These are phyloP conservation scores for Ambrosiella cleistominuta DNA, from an alignment of 2,329 filamentous ascomycete genomes.

Conservation along the genomic window DNA sequence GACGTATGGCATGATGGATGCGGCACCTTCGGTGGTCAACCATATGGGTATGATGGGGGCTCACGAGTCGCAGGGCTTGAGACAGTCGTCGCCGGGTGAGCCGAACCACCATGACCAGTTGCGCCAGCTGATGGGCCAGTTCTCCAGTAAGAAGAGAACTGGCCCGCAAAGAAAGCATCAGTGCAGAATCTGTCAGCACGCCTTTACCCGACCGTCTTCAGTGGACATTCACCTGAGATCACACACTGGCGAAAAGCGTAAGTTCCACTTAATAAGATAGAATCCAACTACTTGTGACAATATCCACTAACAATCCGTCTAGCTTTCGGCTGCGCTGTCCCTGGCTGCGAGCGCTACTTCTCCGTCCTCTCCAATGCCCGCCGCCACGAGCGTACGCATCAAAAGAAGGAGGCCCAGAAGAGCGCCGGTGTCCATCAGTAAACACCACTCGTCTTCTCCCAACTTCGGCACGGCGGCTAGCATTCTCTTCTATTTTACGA, in stretches of 20 bases:
- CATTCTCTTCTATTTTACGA: constrained; percentile 10
- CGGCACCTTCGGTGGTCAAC: neutral
- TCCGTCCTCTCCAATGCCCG: constrained; percentile 93
- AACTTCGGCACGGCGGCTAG: neutral
- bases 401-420: constrained; percentile 24
- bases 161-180: constrained; percentile 99
- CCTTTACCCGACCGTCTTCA: constrained; percentile 86
- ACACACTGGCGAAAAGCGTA: constrained; percentile 95
- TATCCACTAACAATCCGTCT: constrained; percentile 6
- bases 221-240: constrained; percentile 97
- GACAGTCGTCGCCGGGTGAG: constrained; percentile 2
- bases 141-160: constrained; percentile 88
- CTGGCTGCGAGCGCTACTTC: constrained; percentile 88
- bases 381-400: constrained; percentile 91
- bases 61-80: neutral
- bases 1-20: neutral
- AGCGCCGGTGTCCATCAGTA: neutral
- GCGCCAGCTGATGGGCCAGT: constrained; percentile 76
- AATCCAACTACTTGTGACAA: constrained; percentile 5
- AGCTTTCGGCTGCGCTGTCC: constrained; percentile 90
- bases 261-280: constrained; percentile 25
- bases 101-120: constrained; percentile 9
- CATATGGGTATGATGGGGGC: neutral
- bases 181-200: constrained; percentile 97
- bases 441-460: neutral